Evolutionary conservation across 208 protist genomes (phyloP), one percentile per base, ranked within the genome.

Genomic region (Trypanosoma avium): DNA sequence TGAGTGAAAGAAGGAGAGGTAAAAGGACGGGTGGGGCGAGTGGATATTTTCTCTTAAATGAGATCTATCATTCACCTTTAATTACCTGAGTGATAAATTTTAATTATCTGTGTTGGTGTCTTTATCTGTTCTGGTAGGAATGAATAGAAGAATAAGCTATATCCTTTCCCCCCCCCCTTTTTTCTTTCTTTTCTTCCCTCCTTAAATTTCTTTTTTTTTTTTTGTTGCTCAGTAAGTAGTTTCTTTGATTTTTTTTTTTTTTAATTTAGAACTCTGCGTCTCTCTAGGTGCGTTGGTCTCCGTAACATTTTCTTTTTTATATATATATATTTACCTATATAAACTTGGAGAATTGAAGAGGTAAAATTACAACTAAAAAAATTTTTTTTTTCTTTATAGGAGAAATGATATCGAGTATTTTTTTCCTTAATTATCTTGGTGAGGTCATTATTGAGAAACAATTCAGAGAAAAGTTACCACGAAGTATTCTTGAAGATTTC

Each of bases 361-460:
- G n/a, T n/a, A n/a, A n/a, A n/a, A n/a, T n/a, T n/a, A n/a, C n/a
- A n/a, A n/a, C n/a, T n/a, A n/a, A n/a, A n/a, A n/a, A 43, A 7
- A 24, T 12, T 35, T 49, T 4, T 29, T 21, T 4, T 22, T 15
- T 13, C n/a, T 22, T 5, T 33, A 42, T 15, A 17, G 24, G 33
- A 59, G 19, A 33, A 7, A 73, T 96, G 85, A 67, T 95, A 56
- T 83, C 85, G 0, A 82, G 77, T 33, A 49, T 96, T 19, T 92
- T 91, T 75, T 67, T 96, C 50, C 65, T 93, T 0, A 90, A 79
- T 64, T 58, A 70, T 15, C 70, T 81, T 46, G 90, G 90, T 35
- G 86, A 96, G 50, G 86, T 97, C 17, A 89, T 97, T 38, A 88
- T 97, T 45, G 87, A 97, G 68, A 83, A 89, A 63, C 86, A 94